These are phyloP conservation scores for Sphaerulina populicola DNA, from an alignment of 2,329 filamentous ascomycete species.

Conservation along the genomic window DNA sequence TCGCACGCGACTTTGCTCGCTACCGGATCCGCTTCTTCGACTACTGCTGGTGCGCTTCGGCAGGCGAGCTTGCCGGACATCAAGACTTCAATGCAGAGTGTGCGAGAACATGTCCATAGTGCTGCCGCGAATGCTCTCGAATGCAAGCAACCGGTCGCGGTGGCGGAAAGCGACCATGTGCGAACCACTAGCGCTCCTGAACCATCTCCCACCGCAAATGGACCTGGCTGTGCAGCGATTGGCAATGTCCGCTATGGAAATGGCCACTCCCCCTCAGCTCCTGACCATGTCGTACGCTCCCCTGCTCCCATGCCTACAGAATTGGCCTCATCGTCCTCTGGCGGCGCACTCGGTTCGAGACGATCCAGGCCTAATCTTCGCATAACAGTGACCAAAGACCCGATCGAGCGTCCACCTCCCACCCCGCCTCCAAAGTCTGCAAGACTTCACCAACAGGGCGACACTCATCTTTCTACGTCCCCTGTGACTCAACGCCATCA, in stretches of 20 bases:
- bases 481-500: not conserved
- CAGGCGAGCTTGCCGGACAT: constrained; percentile 16
- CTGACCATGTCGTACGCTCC: not conserved
- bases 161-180: constrained; percentile 9
- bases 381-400: constrained; percentile 11
- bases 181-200: constrained; percentile 12
- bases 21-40: constrained; percentile 3
- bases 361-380: constrained; percentile 18
- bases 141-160: constrained; percentile 5
- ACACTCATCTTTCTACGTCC: not conserved
- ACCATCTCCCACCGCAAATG: not conserved
- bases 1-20: not conserved
- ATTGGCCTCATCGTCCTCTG: not conserved
- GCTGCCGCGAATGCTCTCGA: not conserved
- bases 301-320: not conserved
- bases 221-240: constrained; percentile 2
- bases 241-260: constrained; percentile 3
- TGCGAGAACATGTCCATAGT: constrained; percentile 9
- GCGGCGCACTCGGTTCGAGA: not conserved
- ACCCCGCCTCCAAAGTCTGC: constrained; percentile 23
- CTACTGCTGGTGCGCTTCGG: constrained; percentile 1
- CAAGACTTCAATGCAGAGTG: constrained; percentile 7
- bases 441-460: constrained; percentile 9
- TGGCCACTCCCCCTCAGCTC: not conserved
- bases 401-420: constrained; percentile 9